Evolutionary conservation across 179 eudicot genomes (phyloP), one percentile per base, ranked within the genome.

Genomic region (Carnegiea gigantea): DNA sequence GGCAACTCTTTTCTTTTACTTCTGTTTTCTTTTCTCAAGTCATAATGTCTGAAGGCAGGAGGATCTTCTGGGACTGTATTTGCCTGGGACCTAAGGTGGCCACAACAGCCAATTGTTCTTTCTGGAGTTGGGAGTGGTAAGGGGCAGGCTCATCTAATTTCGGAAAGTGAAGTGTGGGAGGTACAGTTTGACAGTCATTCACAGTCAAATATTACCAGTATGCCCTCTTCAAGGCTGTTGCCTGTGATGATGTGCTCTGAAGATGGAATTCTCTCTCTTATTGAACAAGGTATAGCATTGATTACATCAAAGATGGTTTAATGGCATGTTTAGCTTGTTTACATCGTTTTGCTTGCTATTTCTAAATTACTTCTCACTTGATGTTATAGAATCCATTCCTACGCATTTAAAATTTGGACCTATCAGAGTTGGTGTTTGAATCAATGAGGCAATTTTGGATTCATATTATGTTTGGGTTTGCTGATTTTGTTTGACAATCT

Each of bases 21-120:
- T 18, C 44, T 78, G 4, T 77, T 75, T 33, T 79, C 10, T 28
- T 53, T 82, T 48, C 60, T 74, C 60, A 73, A 44, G 49, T 79
- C 40, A 20, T 79, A 43, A 46, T 83, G 17, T 75, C 70, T 86
- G 86, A 87, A 95, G 99, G 98, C 97, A 83, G 99, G 98, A 88
- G 97, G 98, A 65, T 95, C 99, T 70, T 85, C 92, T 46, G 98
- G 97, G 81, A 90, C 92, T 78, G 90, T 95, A 65, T 95, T 91
- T 91, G 94, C 94, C 57, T 95, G 99, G 98, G 99, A 95, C 84
- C 86, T 89, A 48, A 92, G 99, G 80, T 90, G 94, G 94, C 97
- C 90, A 43, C 89, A 91, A 51, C 91, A 92, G 84, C 97, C 99
- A 18, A 86, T 93, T 81, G 67, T 91, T 60, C 93, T 95, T 71